phyloP scores from a whole-genome alignment of 768 basidiomycete genomes.

The Tulasnella sp. region DNA sequence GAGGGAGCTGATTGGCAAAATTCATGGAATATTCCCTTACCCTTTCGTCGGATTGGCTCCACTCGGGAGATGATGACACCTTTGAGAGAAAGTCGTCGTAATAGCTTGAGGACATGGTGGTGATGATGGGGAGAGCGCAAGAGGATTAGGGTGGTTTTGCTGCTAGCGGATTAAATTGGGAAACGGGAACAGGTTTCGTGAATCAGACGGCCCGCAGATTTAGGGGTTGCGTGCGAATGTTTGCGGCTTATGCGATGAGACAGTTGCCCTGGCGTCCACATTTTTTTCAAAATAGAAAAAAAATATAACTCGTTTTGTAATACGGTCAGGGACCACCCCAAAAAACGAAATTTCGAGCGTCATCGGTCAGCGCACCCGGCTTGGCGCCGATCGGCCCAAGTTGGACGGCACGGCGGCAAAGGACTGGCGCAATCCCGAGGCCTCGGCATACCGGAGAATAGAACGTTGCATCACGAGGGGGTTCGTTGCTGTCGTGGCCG shows the following conservation, averaged over 20 bases:
- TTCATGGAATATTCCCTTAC: conserved; percentile 13
- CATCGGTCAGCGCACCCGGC: neutral
- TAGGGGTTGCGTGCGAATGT: conserved; percentile 3
- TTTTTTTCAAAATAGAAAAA: neutral
- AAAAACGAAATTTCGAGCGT: neutral
- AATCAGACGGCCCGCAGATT: neutral
- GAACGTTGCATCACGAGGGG: neutral
- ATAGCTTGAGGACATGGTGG: neutral
- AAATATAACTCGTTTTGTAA: neutral
- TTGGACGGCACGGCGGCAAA: neutral
- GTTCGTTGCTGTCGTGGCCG: neutral
- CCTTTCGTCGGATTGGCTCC: conserved; percentile 25
- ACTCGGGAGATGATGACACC: conserved; percentile 8
- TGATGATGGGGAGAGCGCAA: neutral
- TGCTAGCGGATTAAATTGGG: neutral
- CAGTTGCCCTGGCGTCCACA: too few relatives aligned
- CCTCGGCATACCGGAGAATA: neutral
- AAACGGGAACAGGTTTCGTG: neutral
- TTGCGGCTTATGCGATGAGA: neutral
- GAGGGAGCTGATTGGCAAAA: neutral
- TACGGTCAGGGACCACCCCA: neutral
- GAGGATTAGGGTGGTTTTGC: neutral
- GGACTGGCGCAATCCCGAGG: neutral
- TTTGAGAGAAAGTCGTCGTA: conserved; percentile 29
- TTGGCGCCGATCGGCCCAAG: neutral